Evolutionary conservation across 192 early-diverging fungal species (phyloP), one percentile per base, ranked within the genome.

Genomic region (Coemansia sp.): DNA sequence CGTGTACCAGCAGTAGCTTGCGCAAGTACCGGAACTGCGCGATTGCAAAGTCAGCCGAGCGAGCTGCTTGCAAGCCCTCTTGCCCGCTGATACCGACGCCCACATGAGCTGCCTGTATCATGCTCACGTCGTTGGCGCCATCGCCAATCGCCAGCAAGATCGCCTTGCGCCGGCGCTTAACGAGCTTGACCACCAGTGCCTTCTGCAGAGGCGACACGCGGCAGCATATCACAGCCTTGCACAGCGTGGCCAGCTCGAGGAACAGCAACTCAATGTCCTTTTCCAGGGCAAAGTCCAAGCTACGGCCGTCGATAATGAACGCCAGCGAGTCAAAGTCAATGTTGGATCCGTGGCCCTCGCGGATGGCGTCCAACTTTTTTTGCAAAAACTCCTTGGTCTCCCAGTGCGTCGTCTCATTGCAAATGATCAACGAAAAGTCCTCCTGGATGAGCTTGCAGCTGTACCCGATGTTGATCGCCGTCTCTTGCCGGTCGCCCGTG

Each of bases 21-120:
- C 85, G 87, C 61, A 98, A 69, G 66, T 87, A 97, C 46, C 91
- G 85, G 82, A 98, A 98, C 82, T 97, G 95, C 3, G 89, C 91
- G 71, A 98, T 93, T 0, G 93, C 92, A 73, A 96, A 98, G 85
- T 98, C 97, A 27, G 91, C 87, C 3, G 94, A 91, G 92, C 95
- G 93, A 3, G 89, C 92, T 3, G 97, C 97, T 73, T 98, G 96
- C 78, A 96, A 71, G n/a, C 97, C 97, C 79, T 98, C 97, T 68
- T 96, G 91, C 40, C 97, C 97, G 22, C 92, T 90, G 66, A 98
- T 97, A 20, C 97, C 97, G 20, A 98, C 81, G 46, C 97, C 97
- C 18, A 98, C 88, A 79, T 98, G 91, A 31, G 97, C 96, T 42
- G 93, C 95, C 82, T 99, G 97, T 68, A 99, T 99, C 97, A 99